These are phyloP conservation scores for Nissolia schottii DNA, from an alignment of 306 rosid species.

Conservation along the genomic window DNA sequence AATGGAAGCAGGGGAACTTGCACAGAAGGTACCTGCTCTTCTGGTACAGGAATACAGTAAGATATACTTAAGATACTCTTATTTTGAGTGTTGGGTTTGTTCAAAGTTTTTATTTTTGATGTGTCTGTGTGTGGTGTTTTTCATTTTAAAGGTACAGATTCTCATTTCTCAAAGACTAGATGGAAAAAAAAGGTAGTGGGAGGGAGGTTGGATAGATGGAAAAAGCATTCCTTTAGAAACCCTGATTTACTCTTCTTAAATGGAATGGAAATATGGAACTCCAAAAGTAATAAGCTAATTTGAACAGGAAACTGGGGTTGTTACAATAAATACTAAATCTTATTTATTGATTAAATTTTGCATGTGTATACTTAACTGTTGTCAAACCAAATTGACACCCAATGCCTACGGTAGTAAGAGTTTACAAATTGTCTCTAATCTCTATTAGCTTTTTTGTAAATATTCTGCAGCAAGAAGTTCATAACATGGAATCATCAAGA, in stretches of 20 bases:
- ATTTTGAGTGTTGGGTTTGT: not conserved
- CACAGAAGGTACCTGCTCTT: slow-evolving; percentile 53
- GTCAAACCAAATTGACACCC: not conserved
- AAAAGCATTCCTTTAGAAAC: not conserved
- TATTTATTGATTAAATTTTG: not conserved
- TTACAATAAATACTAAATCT: not conserved
- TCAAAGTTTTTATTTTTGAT: not conserved
- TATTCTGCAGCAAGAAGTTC: not conserved
- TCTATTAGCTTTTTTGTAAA: not conserved
- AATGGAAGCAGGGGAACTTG: slow-evolving; percentile 71
- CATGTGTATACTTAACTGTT: not conserved
- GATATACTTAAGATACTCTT: slow-evolving; percentile 22
- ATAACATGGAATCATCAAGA: not conserved
- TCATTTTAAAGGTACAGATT: not conserved
- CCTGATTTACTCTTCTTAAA: too few relatives aligned
- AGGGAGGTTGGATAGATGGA: not conserved
- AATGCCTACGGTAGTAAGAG: not conserved
- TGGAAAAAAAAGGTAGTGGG: not conserved
- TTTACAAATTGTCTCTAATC: not conserved
- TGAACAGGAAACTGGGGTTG: not conserved
- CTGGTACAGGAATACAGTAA: slow-evolving; percentile 90
- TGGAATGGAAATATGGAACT: not conserved
- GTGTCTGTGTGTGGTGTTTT: not conserved
- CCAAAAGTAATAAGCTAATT: not conserved
- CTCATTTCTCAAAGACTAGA: too few relatives aligned